Conservation (phyloP, 2,329 filamentous ascomycete species). For the Cercospora janseana region DNA sequence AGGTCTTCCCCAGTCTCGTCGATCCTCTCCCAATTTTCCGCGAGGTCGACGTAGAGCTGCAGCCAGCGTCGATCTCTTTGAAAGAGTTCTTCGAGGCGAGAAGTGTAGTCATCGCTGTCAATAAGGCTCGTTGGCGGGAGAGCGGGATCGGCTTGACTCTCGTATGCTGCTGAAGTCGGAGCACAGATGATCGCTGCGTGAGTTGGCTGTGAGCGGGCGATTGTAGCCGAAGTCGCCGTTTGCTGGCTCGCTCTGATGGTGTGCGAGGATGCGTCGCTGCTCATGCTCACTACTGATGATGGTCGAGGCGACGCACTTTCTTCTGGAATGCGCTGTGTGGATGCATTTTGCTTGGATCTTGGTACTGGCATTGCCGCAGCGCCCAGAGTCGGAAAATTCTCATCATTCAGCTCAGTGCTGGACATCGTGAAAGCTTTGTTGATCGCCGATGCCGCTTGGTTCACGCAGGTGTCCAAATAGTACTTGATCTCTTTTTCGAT, state of each 20-base stretch:
- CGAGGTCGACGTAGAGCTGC: not conserved
- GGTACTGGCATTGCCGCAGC: not conserved
- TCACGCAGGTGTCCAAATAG: constrained; percentile 1
- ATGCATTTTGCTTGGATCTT: not conserved
- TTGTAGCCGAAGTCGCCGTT: no score
- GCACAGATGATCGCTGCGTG: no score
- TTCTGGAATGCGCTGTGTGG: not conserved
- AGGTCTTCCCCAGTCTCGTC: not conserved
- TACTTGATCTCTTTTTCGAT: not conserved
- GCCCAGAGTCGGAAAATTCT: not conserved
- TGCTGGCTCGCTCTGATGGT: not conserved
- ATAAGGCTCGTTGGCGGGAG: not conserved
- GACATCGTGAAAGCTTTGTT: not conserved
- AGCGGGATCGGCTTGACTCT: not conserved
- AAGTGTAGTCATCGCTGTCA: not conserved
- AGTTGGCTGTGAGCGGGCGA: not conserved
- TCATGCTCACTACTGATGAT: no score
- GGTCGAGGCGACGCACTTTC: not conserved
- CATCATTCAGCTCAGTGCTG: not conserved
- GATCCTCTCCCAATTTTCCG: not conserved
- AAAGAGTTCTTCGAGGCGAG: not conserved
- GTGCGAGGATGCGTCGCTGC: not conserved
- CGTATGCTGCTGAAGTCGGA: not conserved
- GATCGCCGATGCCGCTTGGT: not conserved
- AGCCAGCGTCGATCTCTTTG: not conserved